Base-by-base conservation (phyloP, 2,329 filamentous ascomycete genomes). In the Aureobasidium leucospermi region DNA sequence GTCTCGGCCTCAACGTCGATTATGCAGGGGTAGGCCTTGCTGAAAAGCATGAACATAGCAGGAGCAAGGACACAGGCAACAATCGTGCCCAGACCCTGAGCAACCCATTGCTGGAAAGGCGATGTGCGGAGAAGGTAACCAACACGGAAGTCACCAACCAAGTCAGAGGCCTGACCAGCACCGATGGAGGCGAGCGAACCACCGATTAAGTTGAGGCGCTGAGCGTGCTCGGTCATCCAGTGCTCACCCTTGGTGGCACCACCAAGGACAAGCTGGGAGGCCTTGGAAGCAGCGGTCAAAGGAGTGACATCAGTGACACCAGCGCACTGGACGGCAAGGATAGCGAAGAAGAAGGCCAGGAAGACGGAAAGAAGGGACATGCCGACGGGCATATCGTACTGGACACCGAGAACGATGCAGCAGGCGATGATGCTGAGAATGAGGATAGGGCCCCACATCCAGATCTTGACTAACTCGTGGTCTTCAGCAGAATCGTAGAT, bases 1-100 rank as follows among this genome's bases (percentile, higher is more conserved):
- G 64, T 73, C 5, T 77, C 72, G 1, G 73, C 73, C 1, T 73
- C 68, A 16, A 73, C 63, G 59, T 79, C 73, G 67, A 83, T 79
- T 64, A 88, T 85, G 68, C 86, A 88, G 0, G 85, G 85, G 69
- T 89, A 88, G 0, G 86, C 86, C 5, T 80, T 78, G 63, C 83
- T 79, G 75, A 88, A 88, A 46, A 88, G 79, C 36, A 87, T 80
- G 67, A 87, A 88, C 65, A 88, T 79, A 9, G 82, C 84, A 0
- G 85, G 85, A 0, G 85, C 83, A 11, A 88, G 73, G 74, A 86
- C 87, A 64, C 87, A 77, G n/a, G 85, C 80, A 49, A 87, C 79
- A 34, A 86, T 69, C 8, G 82, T 82, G 31, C 85, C 85, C 13
- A 86, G 71, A 43, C 77, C 79, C 70, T 88, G 86, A 0, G 85